Base-by-base conservation (phyloP, 176 grass and related monocot species). In the Aegilops sharonensis region DNA sequence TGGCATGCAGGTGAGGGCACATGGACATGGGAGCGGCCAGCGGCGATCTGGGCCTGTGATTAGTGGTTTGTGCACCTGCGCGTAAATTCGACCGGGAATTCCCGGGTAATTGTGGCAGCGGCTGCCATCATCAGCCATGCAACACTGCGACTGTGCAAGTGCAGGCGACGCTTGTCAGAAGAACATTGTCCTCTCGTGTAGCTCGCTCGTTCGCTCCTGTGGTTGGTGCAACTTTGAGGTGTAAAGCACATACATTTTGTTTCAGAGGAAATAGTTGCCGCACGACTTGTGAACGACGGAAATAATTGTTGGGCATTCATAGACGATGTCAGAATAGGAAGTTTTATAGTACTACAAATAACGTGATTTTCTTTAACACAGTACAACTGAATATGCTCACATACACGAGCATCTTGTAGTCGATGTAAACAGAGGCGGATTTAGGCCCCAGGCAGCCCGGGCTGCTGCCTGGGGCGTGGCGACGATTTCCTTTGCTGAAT, bases 1-100 rank as follows among this genome's bases (percentile, higher is more conserved):
- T 77, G 81, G 89, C 89, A 64, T 50, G 84, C 27, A 80, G 79
- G 83, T 54, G 90, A 66, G 31, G 68, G 90, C 20, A 57, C 86
- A 85, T 52, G 79, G 68, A 57, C 50, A 54, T 54, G 50, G 50
- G 72, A 78, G 39, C 17, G 8, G 45, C 21, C 0, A 8, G n/a
- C 61, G 68, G n/a, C 61, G 68, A 47, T 74, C 12, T 34, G 18
- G 81, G 79, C 50, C n/a, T 68, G 57, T 77, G 61, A 72, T 37
- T 2, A 29, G 57, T 81, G 11, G 7, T 8, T 79, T 2, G n/a
- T 24, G 9, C 86, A 87, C 25, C 85, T 62, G 25, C 35, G 61
- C 8, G 42, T 6, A 30, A 68, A 50, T 48, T 68, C 52, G 30
- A 62, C 71, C 47, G 43, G 50, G 70, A 57, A 32, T 81, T 62